Conservation (phyloP, 163 green algal genomes). For the Volvox carteri region DNA sequence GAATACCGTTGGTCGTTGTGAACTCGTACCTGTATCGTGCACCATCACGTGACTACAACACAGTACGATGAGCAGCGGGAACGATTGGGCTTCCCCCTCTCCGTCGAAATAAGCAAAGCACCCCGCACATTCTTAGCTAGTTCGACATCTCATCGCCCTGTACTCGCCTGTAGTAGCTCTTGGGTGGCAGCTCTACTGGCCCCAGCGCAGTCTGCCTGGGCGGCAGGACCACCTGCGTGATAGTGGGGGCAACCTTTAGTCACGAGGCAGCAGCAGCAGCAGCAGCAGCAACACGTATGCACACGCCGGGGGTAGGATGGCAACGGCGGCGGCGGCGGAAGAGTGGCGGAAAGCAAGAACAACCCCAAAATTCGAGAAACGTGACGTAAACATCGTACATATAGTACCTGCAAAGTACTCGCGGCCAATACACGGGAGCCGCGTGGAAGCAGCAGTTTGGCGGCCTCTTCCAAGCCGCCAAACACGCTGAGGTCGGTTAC, state of each 20-base stretch:
- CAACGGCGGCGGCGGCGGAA: too few relatives aligned
- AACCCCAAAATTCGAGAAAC: background rate
- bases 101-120: too few relatives aligned
- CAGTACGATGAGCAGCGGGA: too few relatives aligned
- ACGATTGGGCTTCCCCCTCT: too few relatives aligned
- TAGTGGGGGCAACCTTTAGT: too few relatives aligned
- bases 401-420: slow-evolving; percentile 34
- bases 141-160: too few relatives aligned
- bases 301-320: too few relatives aligned
- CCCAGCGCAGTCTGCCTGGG: slow-evolving; percentile 59
- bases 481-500: slow-evolving; percentile 60
- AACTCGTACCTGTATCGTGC: slow-evolving; percentile 69
- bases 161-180: slow-evolving; percentile 68
- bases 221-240: slow-evolving; percentile 45
- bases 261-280: too few relatives aligned
- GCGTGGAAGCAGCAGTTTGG: slow-evolving; percentile 62
- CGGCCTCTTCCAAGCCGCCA: slow-evolving; percentile 54
- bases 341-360: background rate
- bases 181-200: slow-evolving; percentile 62
- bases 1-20: slow-evolving; percentile 48
- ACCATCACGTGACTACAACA: too few relatives aligned
- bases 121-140: too few relatives aligned
- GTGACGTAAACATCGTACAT: background rate
- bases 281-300: too few relatives aligned
- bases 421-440: slow-evolving; percentile 56